phyloP scores from a whole-genome alignment of 1,284 basidiomycete genomes.

The Omphalotus olearius region DNA sequence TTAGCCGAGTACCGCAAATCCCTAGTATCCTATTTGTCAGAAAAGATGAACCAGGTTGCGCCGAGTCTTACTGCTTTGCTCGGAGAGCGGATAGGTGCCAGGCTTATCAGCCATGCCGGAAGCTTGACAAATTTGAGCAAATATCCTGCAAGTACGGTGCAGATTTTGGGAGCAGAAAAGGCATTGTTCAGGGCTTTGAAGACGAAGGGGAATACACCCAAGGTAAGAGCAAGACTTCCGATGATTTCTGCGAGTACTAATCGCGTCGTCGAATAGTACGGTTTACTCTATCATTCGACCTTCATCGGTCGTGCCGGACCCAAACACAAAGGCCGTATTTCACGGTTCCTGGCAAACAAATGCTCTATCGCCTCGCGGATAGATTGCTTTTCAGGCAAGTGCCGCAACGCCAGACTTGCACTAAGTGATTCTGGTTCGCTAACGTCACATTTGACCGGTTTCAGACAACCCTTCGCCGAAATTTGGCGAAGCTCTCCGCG shows the following conservation, averaged over 20 bases:
- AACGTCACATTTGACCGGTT: slow-evolving; percentile 4
- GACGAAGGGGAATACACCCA: slow-evolving; percentile 98
- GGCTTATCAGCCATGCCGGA: slow-evolving; percentile 96
- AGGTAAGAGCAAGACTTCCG: slow-evolving; percentile 46
- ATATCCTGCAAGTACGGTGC: slow-evolving; percentile 97
- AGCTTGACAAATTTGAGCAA: slow-evolving; percentile 96
- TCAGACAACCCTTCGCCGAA: slow-evolving; percentile 85
- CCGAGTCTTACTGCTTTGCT: slow-evolving; percentile 93
- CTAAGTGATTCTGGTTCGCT: neutral
- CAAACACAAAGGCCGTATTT: slow-evolving; percentile 98
- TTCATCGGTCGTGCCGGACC: slow-evolving; percentile 95
- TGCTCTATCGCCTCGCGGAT: slow-evolving; percentile 97
- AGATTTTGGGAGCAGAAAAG: slow-evolving; percentile 98
- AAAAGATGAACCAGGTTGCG: slow-evolving; percentile 98
- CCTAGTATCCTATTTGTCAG: slow-evolving; percentile 84
- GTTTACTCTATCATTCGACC: slow-evolving; percentile 89
- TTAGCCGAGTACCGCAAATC: slow-evolving; percentile 94
- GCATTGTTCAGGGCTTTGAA: slow-evolving; percentile 97
- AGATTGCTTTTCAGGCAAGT: slow-evolving; percentile 89
- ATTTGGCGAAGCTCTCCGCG: slow-evolving; percentile 91
- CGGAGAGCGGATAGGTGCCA: slow-evolving; percentile 93
- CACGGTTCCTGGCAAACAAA: slow-evolving; percentile 98
- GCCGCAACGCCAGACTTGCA: neutral
- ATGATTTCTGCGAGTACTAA: slow-evolving; percentile 2
- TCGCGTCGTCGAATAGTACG: slow-evolving; percentile 55